A percentile compares a stretch with the other conserved stretches of the same genome.
Conservation (phyloP, 371 early-diverging fungal species). For the Rhizopus delemar region DNA sequence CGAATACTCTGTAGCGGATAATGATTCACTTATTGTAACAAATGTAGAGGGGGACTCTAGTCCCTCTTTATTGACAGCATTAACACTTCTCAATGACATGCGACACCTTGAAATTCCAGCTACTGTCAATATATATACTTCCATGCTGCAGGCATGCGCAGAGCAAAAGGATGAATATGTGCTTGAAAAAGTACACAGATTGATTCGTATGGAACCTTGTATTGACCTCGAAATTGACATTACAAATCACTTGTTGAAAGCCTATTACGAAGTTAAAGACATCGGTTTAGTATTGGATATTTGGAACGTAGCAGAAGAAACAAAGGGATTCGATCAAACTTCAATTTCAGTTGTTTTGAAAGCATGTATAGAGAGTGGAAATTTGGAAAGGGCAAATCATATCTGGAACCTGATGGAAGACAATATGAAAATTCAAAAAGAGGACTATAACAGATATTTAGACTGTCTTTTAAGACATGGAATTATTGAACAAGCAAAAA, state of each 20-base stretch:
- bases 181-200: constrained; percentile 40
- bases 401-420: constrained; percentile 21
- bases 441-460: constrained; percentile 39
- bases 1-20: constrained; percentile 31
- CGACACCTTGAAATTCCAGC: constrained; percentile 39
- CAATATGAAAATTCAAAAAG: constrained; percentile 8
- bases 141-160: constrained; percentile 37
- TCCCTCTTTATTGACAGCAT: constrained; percentile 32
- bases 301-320: constrained; percentile 30
- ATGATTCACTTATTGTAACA: constrained; percentile 7
- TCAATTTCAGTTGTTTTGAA: constrained; percentile 18
- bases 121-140: constrained; percentile 39
- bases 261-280: constrained; percentile 36
- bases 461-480: background rate
- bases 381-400: constrained; percentile 14
- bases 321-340: background rate
- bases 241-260: constrained; percentile 45
- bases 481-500: constrained; percentile 1
- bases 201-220: constrained; percentile 48
- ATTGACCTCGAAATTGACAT: constrained; percentile 41
- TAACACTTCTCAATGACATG: constrained; percentile 50
- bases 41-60: constrained; percentile 31
- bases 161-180: constrained; percentile 32
- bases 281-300: constrained; percentile 32
- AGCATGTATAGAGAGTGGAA: constrained; percentile 17